Base-by-base conservation (phyloP, 495 filamentous ascomycete genomes). In the Podospora pseudocomata region DNA sequence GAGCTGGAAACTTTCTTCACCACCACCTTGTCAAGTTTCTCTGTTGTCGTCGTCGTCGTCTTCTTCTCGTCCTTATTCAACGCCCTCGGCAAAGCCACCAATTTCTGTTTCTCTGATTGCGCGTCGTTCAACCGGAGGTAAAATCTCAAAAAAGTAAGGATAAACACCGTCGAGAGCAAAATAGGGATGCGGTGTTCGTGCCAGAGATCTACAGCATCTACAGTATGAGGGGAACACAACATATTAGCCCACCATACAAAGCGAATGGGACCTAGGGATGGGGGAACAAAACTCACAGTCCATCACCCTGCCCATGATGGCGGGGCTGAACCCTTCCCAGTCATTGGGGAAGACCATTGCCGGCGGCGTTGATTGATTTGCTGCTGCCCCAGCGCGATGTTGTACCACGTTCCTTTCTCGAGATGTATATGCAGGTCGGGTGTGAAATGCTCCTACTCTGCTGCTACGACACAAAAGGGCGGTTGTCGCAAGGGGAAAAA, bases 171-270 rank as follows among this genome's bases (percentile, higher is more conserved):
- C 63, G 80, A 74, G 20, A 85, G 67, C 23, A 88, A 73, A n/a
- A 89, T 81, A 2, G 81, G 76, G 27, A 83, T 75, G 54, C 86
- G 80, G 73, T 85, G 76, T 34, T 76, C 68, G 73, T 88, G 86
- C 86, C 86, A 89, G 26, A 85, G 67, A 67, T 82, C 82, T 32
- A 87, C 72, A 55, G 81, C 71, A 67, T 81, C 86, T 87, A 59
- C 11, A 6, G 4, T 55, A 34, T 6, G 49, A 55, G 9, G 34
- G 16, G 23, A 6, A 13, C 19, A 59, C 19, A 59, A 20, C 5
- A 27, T 59, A 23, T 28, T 26, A 61, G 5, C 13, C 30, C 4
- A 4, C 30, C 30, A 32, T 4, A 32, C 30, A 32, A 32, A 7
- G 30, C 30, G 30, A 32, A 32, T 32, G 30, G 30, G 30, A 2